Percentiles rank a stretch among this genome's conserved stretches.
Evolutionary conservation across 352 stramenopile species (phyloP).

Genomic region (Thraustochytrium sp.): DNA sequence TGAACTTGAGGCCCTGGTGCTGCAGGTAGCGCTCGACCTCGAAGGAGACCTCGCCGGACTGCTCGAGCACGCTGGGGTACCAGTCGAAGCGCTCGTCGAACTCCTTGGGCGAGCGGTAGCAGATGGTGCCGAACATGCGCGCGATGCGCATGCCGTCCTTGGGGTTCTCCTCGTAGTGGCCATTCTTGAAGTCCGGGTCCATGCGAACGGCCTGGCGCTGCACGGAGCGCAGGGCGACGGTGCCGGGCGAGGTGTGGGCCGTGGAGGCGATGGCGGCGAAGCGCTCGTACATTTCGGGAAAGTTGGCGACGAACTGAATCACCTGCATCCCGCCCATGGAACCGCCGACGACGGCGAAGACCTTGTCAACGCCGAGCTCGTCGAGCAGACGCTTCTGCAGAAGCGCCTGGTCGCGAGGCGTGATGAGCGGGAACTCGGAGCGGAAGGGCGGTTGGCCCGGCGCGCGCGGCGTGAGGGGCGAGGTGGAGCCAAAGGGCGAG

Average conservation of each 20-base stretch:
- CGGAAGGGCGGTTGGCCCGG: slow-evolving; percentile 62
- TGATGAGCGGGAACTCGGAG: slow-evolving; percentile 70
- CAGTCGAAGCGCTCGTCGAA: slow-evolving; percentile 76
- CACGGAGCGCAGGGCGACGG: slow-evolving; percentile 70
- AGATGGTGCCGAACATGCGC: slow-evolving; percentile 73
- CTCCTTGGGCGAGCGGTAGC: slow-evolving; percentile 75
- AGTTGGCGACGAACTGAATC: slow-evolving; percentile 73
- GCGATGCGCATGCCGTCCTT: slow-evolving; percentile 73
- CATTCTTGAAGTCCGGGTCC: slow-evolving; percentile 66
- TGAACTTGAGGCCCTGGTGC: slow-evolving; percentile 76
- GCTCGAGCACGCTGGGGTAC: slow-evolving; percentile 63
- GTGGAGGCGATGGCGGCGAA: slow-evolving; percentile 72
- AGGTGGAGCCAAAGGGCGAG: slow-evolving; percentile 73
- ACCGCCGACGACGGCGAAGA: slow-evolving; percentile 72
- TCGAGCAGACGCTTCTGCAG: slow-evolving; percentile 70
- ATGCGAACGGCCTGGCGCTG: slow-evolving; percentile 71
- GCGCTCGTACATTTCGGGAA: slow-evolving; percentile 64
- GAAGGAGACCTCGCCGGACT: slow-evolving; percentile 71
- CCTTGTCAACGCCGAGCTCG: slow-evolving; percentile 63
- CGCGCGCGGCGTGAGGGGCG: slow-evolving; percentile 58
- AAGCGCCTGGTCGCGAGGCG: slow-evolving; percentile 64
- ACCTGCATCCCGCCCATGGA: slow-evolving; percentile 78
- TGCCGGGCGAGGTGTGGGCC: slow-evolving; percentile 72
- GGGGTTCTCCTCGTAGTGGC: slow-evolving; percentile 59
- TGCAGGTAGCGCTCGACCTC: slow-evolving; percentile 81